These are phyloP conservation scores for Ricinus communis DNA, from an alignment of 345 rosid genomes.

Conservation along the genomic window DNA sequence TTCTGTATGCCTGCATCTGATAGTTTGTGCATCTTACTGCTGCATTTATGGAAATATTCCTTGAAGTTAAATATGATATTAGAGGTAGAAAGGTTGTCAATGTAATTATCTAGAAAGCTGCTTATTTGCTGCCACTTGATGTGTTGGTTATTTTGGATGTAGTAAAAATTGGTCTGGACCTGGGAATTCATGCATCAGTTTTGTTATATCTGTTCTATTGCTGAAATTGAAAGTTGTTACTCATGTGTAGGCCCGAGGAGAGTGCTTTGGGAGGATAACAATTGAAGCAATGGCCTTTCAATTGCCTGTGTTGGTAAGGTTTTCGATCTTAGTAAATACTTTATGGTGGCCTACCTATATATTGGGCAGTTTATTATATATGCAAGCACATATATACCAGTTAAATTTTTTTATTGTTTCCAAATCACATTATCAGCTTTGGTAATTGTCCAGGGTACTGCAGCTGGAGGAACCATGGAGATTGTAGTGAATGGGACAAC, in stretches of 20 bases:
- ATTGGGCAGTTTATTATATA: too few relatives aligned
- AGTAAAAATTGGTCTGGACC: not conserved
- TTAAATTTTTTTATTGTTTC: not conserved
- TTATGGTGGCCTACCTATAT: too few relatives aligned
- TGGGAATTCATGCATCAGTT: not conserved
- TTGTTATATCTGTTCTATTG: not conserved
- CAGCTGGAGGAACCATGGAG: constrained; percentile 56
- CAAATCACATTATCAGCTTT: not conserved
- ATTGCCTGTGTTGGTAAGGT: constrained; percentile 52
- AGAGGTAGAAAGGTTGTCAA: not conserved
- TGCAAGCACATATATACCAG: not conserved
- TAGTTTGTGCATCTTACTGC: not conserved
- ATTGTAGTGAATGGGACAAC: constrained; percentile 51
- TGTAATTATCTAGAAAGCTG: not conserved
- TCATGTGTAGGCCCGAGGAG: constrained; percentile 43
- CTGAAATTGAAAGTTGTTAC: constrained; percentile 1
- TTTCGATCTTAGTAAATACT: not conserved
- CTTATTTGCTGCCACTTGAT: not conserved
- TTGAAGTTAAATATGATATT: not conserved
- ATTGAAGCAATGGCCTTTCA: constrained; percentile 66
- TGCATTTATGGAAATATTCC: not conserved
- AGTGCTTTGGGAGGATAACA: constrained; percentile 62
- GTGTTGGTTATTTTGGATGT: not conserved
- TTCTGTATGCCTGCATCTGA: too few relatives aligned
- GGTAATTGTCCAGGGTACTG: constrained; percentile 35